Evolutionary conservation across 2,329 filamentous ascomycete genomes (phyloP), one percentile per base, ranked within the genome.

Genomic region (Juglanconis oblonga): DNA sequence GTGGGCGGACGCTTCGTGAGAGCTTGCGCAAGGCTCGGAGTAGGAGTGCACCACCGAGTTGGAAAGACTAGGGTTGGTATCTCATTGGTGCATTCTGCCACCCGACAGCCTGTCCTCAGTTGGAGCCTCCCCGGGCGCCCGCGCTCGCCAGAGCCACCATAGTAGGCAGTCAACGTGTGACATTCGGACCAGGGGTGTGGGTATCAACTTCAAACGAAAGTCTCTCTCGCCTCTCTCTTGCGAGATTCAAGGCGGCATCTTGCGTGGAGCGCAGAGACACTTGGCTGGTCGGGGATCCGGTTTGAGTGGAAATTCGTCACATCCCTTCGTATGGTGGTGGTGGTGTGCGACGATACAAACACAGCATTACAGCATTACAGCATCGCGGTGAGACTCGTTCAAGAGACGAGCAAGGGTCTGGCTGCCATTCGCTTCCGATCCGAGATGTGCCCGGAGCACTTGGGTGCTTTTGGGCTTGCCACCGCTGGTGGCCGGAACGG

Each of bases 21-120:
- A 59, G 59, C 57, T 61, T 57, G 58, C 57, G 54, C 61, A 63
- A 61, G 58, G 58, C 61, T 63, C 53, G 54, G 55, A 32, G 55
- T 35, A 50, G 57, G 44, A 57, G 42, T 36, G 55, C 54, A 42
- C 45, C 58, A 52, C 35, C 7, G 31, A 44, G 40, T 47, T 52
- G 53, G 45, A 49, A 52, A 42, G 52, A 47, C 54, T 48, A 48
- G 47, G 47, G 32, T 50, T 61, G 35, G 54, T 58, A 45, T 61
- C 57, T 57, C 45, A 62, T 61, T 61, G 61, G 61, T 52, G 55
- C 55, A 36, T 61, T 51, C 58, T 48, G 52, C 55, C 59, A 57
- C 55, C 45, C 33, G 61, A 44, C 49, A 53, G 61, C 38, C 40
- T 55, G 45, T 55, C 54, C 50, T 50, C 61, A 56, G 42, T 44